A percentile compares a stretch with the other conserved stretches of the same genome.
Evolutionary conservation across 2,329 filamentous ascomycete species (phyloP).

Genomic region (Apiospora rasikravindrae): DNA sequence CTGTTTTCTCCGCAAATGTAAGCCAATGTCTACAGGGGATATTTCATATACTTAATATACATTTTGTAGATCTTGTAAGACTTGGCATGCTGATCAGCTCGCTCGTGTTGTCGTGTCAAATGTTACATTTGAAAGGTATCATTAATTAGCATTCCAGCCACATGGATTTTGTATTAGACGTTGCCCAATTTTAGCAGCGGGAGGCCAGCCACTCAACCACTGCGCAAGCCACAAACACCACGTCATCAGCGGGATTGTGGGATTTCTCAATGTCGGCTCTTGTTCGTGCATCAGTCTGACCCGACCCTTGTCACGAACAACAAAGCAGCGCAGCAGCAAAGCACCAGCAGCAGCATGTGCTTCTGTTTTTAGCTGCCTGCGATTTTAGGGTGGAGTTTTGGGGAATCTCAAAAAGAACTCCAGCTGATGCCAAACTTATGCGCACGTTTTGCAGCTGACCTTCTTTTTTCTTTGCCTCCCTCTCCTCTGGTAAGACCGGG

Average conservation of each 20-base stretch:
- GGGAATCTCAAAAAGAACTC: not conserved
- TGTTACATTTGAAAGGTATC: not conserved
- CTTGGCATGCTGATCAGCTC: not conserved
- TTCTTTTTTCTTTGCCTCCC: not conserved
- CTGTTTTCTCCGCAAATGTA: not conserved
- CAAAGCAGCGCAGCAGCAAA: conserved; percentile 10
- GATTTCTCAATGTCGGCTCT: conserved; percentile 5
- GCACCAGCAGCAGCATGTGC: not conserved
- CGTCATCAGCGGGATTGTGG: conserved; percentile 4
- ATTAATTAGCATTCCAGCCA: not conserved
- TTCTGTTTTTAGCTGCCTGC: conserved; percentile 3
- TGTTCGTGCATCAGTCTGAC: conserved; percentile 4
- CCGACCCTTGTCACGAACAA: conserved; percentile 17
- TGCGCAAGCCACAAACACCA: conserved; percentile 6
- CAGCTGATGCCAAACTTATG: conserved; percentile 7
- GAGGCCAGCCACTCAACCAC: not conserved
- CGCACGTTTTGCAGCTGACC: conserved; percentile 8
- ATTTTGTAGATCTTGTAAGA: not conserved
- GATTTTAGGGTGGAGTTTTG: conserved; percentile 7
- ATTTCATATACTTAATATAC: not conserved
- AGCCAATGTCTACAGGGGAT: not conserved
- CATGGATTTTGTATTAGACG: not conserved
- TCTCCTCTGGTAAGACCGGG: conserved; percentile 10
- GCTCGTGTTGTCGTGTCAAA: not conserved
- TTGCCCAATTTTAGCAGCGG: not conserved